Evolutionary conservation across 805 yeast genomes (phyloP), one percentile per base, ranked within the genome.

Genomic region (Starmerella roubikii): DNA sequence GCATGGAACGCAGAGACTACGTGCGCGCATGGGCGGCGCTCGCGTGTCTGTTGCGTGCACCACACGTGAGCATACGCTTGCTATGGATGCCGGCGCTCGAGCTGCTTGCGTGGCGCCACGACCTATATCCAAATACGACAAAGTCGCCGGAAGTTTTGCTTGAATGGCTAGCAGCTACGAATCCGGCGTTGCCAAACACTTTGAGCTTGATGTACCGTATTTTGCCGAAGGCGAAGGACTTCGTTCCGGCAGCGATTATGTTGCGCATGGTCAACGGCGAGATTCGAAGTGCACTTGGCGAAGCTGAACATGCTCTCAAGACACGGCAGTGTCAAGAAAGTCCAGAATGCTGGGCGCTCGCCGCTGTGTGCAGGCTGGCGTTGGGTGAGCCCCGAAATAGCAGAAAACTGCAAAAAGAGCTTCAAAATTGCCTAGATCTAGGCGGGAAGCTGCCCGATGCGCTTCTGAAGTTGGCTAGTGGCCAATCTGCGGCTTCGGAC

Each of bases 41-140:
- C 4, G 19, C 27, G 2, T 36, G 36, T 16, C 33, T 47, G 28
- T 12, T 47, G 13, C 34, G 49, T 6, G 42, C 35, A 11, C 31
- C 30, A 10, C 29, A 20, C 15, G 36, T 42, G 10, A 44, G 39
- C 11, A 27, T 41, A 22, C 34, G 44, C 4, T 22, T 41, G 13
- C n/a, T 47, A 17, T 42, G 47, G 47, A 34, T 38, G 41, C 46
- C 49, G 4, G 47, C 47, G 8, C 29, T 47, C 15, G 49, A 45
- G 34, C 30, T 47, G 13, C 40, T 46, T 8, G 39, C 45, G 3
- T 46, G 47, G 47, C 28, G 30, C 16, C 29, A 34, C 25, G 15
- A 25, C 12, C 15, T 15, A 27, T 11, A 6, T 13, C 28, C 15
- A 2, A 7, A n/a, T 4, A 20, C 23, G 2, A 2, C 31, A 2